Conservation (phyloP, 108 stramenopile species). For the Nannochloropsis gaditana region DNA sequence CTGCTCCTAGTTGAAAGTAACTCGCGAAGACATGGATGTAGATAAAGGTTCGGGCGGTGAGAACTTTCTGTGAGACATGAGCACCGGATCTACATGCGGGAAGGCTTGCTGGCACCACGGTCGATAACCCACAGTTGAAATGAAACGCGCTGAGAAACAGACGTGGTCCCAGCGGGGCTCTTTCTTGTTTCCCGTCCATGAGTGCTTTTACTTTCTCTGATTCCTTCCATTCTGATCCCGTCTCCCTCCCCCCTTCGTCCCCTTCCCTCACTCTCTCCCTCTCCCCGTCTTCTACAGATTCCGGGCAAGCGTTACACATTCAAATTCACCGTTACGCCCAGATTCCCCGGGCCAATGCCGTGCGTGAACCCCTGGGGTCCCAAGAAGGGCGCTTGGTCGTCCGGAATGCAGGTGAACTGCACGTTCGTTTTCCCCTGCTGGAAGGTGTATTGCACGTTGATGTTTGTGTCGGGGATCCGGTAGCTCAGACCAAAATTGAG, state of each 20-base stretch:
- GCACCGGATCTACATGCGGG: too few relatives aligned
- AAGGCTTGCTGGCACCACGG: too few relatives aligned
- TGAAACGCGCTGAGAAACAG: too few relatives aligned
- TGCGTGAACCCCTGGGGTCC: constrained; percentile 93
- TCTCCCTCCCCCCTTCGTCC: neutral
- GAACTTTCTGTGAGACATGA: too few relatives aligned
- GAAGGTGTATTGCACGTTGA: constrained; percentile 84
- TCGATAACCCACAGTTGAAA: too few relatives aligned
- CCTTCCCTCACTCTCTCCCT: constrained; percentile 14
- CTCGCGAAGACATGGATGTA: too few relatives aligned
- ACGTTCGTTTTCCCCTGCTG: constrained; percentile 85
- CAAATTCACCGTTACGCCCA: constrained; percentile 86
- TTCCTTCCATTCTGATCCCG: too few relatives aligned
- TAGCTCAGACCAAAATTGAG: neutral
- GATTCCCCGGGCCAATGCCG: constrained; percentile 92
- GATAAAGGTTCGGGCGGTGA: too few relatives aligned
- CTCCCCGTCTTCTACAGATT: neutral
- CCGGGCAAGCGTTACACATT: constrained; percentile 60
- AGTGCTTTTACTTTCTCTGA: too few relatives aligned
- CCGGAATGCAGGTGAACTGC: constrained; percentile 90
- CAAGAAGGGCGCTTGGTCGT: constrained; percentile 87
- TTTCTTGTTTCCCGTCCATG: too few relatives aligned
- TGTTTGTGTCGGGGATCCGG: constrained; percentile 80
- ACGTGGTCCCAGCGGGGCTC: too few relatives aligned
- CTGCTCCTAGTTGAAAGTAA: neutral